A percentile compares a stretch with the other conserved stretches of the same genome.
Evolutionary conservation across 345 rosid species (phyloP).

Genomic region (Bretschneidera sinensis): DNA sequence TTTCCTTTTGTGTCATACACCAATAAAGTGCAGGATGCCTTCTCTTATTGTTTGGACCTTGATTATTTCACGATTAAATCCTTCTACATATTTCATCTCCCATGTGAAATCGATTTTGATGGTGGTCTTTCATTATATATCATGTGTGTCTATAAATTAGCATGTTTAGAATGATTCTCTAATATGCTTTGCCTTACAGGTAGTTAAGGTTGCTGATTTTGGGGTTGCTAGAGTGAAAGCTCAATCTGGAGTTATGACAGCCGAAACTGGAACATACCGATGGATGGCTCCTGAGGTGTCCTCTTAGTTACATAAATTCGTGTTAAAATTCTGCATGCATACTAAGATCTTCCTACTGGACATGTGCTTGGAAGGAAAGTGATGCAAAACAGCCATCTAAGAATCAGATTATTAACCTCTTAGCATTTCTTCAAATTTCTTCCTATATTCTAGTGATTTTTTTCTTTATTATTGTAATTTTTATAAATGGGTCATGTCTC

Average conservation of each 20-base stretch:
- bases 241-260: conserved; percentile 98
- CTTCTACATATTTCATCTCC: not conserved
- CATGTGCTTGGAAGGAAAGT: too few relatives aligned
- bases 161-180: not conserved
- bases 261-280: conserved; percentile 98
- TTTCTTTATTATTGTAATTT: not conserved
- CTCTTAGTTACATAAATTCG: not conserved
- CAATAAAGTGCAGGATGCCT: too few relatives aligned
- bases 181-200: conserved; percentile 39
- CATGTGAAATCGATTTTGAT: too few relatives aligned
- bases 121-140: too few relatives aligned
- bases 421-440: too few relatives aligned
- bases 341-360: not conserved
- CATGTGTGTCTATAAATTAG: too few relatives aligned
- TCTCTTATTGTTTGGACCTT: too few relatives aligned
- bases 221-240: conserved; percentile 94
- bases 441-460: not conserved
- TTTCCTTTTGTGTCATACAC: too few relatives aligned
- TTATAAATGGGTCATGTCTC: not conserved
- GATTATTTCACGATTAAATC: not conserved
- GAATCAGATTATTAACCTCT: not conserved
- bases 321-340: not conserved
- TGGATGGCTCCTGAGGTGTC: conserved; percentile 99
- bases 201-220: conserved; percentile 97
- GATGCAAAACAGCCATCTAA: too few relatives aligned